Evolutionary conservation across 495 filamentous ascomycete genomes (phyloP), one percentile per base, ranked within the genome.

Genomic region (Hypoxylon trugodes): DNA sequence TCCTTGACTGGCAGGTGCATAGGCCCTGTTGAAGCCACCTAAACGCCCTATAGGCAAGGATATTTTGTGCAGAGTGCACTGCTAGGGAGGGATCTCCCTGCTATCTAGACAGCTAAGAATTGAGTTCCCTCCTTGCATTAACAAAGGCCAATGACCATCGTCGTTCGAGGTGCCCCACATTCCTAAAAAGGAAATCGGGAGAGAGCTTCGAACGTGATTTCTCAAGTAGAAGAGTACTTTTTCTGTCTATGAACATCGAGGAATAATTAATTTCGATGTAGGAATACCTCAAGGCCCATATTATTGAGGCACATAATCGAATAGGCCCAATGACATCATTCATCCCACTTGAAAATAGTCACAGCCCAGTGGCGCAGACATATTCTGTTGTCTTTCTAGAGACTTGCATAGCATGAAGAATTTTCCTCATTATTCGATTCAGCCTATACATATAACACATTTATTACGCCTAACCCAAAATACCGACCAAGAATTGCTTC

Each of bases 171-270:
- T 38, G 30, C 33, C 26, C 51, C 51, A 56, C 45, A 57, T 63
- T 33, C 59, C 59, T 50, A 63, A 63, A 57, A 18, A 3, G 59
- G 59, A 56, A 63, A 57, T 50, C 28, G 15, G 9, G 41, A 55
- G 26, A 35, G 42, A 53, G 30, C n/a, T 10, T 10, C 10, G 28
- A 30, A n/a, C 32, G 32, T 40, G 3, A 40, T 2, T 16, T 16
- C 15, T 16, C 36, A 40, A 30, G 28, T 30, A 10, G 10, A 10
- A n/a, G n/a, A n/a, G n/a, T n/a, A n/a, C n/a, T n/a, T n/a, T n/a
- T n/a, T n/a, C n/a, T n/a, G n/a, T n/a, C n/a, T n/a, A n/a, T n/a
- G n/a, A n/a, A n/a, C n/a, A n/a, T n/a, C n/a, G n/a, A n/a, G n/a
- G n/a, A n/a, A n/a, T n/a, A n/a, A n/a, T n/a, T n/a, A n/a, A n/a